A percentile compares a stretch with the other conserved stretches of the same genome.
Conservation (phyloP, 1,139 yeast genomes). For the Geotrichum phurueaensis region DNA sequence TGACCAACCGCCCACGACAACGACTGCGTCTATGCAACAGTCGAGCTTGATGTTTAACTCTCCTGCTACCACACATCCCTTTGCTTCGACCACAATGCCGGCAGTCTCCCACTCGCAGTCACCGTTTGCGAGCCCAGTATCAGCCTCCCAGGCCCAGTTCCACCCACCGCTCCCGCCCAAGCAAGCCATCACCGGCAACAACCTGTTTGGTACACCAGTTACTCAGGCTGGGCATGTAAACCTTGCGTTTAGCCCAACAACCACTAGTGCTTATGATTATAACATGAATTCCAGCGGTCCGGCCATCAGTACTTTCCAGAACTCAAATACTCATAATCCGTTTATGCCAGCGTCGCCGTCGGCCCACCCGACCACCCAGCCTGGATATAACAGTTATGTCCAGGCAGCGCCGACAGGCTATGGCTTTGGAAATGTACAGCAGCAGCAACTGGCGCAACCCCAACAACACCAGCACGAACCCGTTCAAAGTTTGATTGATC, state of each 20-base stretch:
- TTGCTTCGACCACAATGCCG: background rate
- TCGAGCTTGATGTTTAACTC: background rate
- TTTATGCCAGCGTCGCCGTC: slow-evolving; percentile 29
- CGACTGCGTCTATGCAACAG: background rate
- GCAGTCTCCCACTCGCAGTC: background rate
- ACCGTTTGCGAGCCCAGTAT: background rate
- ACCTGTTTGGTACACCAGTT: background rate
- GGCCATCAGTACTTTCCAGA: slow-evolving; percentile 22
- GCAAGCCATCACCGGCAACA: background rate
- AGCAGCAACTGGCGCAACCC: slow-evolving; percentile 33
- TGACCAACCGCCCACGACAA: background rate
- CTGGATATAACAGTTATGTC: slow-evolving; percentile 25
- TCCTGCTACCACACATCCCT: background rate
- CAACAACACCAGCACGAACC: slow-evolving; percentile 17
- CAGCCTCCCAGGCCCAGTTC: background rate
- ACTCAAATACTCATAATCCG: background rate
- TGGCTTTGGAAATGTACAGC: slow-evolving; percentile 75
- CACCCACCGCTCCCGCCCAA: background rate
- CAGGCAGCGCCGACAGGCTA: slow-evolving; percentile 79
- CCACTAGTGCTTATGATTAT: slow-evolving; percentile 59
- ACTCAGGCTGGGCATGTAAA: slow-evolving; percentile 66
- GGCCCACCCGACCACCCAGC: slow-evolving; percentile 72
- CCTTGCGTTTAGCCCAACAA: slow-evolving; percentile 47
- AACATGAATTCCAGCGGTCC: background rate
- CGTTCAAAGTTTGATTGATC: slow-evolving; percentile 28